A percentile compares a stretch with the other conserved stretches of the same genome.
phyloP scores from a whole-genome alignment of 495 filamentous ascomycete genomes.

The Tuber magnatum region DNA sequence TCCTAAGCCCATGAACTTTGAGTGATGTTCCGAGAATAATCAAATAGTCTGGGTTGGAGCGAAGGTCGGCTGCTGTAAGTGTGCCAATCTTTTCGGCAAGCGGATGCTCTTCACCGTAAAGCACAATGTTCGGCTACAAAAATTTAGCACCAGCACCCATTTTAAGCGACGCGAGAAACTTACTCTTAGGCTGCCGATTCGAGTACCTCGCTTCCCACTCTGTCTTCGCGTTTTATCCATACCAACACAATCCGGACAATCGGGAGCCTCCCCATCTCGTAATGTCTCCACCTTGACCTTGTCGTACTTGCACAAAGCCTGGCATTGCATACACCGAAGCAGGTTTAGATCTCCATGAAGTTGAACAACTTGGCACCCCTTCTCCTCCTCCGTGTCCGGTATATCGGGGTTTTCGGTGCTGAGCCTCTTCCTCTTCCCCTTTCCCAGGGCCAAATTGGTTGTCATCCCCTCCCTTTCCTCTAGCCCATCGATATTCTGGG shows the following conservation, averaged over 20 bases:
- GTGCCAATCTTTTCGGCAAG: conserved; percentile 55
- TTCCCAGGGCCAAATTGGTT: conserved; percentile 48
- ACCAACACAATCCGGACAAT: conserved; percentile 55
- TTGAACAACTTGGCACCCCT: conserved; percentile 54
- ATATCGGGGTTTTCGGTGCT: conserved; percentile 30
- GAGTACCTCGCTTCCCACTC: conserved; percentile 56
- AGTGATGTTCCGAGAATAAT: conserved; percentile 63
- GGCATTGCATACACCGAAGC: conserved; percentile 59
- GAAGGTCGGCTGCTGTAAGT: conserved; percentile 58
- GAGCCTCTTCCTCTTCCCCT: conserved; percentile 48
- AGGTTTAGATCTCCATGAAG: conserved; percentile 58
- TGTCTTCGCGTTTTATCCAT: conserved; percentile 53
- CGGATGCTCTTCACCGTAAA: conserved; percentile 66
- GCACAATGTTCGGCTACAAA: conserved; percentile 60
- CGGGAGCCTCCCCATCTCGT: conserved; percentile 54
- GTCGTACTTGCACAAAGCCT: conserved; percentile 54
- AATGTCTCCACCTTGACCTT: conserved; percentile 43
- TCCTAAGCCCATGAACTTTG: conserved; percentile 60
- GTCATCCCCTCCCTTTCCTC: conserved; percentile 57
- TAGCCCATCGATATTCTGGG: conserved; percentile 65
- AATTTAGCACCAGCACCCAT: conserved; percentile 18
- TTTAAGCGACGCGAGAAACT: conserved; percentile 4
- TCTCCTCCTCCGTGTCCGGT: conserved; percentile 37
- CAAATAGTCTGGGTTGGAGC: conserved; percentile 55
- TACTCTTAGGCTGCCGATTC: conserved; percentile 49